Percentiles rank a stretch among this genome's conserved stretches.
Evolutionary conservation across 768 basidiomycete species (phyloP).

Genomic region (Leccinum truebloodii): DNA sequence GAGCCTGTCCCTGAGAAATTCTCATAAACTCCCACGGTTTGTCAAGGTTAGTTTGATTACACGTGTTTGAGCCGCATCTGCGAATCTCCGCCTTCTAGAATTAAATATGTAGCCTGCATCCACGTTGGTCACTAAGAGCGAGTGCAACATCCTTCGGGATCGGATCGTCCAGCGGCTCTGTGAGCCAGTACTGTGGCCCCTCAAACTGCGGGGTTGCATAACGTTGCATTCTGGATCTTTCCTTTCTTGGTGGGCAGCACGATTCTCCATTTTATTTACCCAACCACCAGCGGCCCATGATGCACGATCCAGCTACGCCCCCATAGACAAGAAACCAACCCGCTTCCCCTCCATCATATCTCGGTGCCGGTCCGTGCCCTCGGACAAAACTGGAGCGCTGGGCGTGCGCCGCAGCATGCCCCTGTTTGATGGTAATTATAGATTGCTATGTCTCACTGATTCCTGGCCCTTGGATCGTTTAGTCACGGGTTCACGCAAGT

Average conservation of each 20-base stretch:
- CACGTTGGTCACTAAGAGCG: constrained; percentile 11
- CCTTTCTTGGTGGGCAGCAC: constrained; percentile 7
- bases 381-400: constrained; percentile 8
- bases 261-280: constrained; percentile 23
- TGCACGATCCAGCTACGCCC: not conserved
- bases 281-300: constrained; percentile 16
- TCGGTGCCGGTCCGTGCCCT: constrained; percentile 28
- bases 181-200: constrained; percentile 12
- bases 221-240: constrained; percentile 9
- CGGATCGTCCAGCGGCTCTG: constrained; percentile 27
- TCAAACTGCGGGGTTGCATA: constrained; percentile 32
- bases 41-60: constrained; percentile 16
- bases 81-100: constrained; percentile 30
- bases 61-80: constrained; percentile 24
- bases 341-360: constrained; percentile 11
- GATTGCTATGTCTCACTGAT: constrained; percentile 20
- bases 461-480: constrained; percentile 4
- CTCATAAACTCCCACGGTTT: constrained; percentile 20
- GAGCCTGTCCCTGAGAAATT: constrained; percentile 14
- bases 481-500: constrained; percentile 12
- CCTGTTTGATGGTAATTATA: constrained; percentile 8
- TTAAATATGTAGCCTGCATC: constrained; percentile 8
- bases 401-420: constrained; percentile 21
- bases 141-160: constrained; percentile 17
- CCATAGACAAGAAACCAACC: constrained; percentile 2